A percentile compares a stretch with the other conserved stretches of the same genome.
Conservation (phyloP, 805 yeast genomes). For the Vanderwaltozyma verrucispora region DNA sequence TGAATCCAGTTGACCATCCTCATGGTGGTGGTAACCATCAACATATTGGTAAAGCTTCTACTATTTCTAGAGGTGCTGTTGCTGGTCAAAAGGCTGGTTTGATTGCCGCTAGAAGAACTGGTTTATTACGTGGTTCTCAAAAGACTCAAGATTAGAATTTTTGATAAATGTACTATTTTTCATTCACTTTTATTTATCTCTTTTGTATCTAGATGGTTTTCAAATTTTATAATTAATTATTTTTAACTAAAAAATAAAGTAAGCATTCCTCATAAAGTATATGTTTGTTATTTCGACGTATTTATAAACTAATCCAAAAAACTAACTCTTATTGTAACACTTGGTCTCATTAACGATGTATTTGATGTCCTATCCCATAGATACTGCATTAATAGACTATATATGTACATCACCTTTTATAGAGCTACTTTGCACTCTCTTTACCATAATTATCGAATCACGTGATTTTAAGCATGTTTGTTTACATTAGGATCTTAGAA, state of each 20-base stretch:
- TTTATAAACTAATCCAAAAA: no score
- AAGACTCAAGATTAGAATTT: slow-evolving; percentile 55
- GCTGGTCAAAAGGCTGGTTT: slow-evolving; percentile 99
- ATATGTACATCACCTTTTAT: no score
- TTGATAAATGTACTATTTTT: slow-evolving; percentile 4
- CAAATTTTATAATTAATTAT: slow-evolving; percentile 5
- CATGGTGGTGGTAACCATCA: slow-evolving; percentile 99
- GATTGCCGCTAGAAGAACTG: slow-evolving; percentile 99
- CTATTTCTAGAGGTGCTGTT: slow-evolving; percentile 98
- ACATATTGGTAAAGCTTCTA: slow-evolving; percentile 99
- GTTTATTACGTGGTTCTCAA: slow-evolving; percentile 99
- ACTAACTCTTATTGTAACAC: no score
- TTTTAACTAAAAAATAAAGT: slow-evolving; percentile 3
- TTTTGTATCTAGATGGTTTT: slow-evolving; percentile 15
- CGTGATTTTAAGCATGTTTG: neutral
- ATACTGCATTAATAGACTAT: no score
- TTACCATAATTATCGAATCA: no score
- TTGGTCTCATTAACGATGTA: no score
- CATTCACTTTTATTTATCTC: slow-evolving; percentile 2
- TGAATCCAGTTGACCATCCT: slow-evolving; percentile 99
- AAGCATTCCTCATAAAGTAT: slow-evolving; percentile 4
- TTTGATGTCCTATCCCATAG: no score
- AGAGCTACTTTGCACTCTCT: no score
- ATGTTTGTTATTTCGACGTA: neutral
- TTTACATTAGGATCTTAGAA: slow-evolving; percentile 3